These are phyloP conservation scores for Delphinella strobiligena DNA, from an alignment of 2,329 filamentous ascomycete genomes.

Conservation along the genomic window DNA sequence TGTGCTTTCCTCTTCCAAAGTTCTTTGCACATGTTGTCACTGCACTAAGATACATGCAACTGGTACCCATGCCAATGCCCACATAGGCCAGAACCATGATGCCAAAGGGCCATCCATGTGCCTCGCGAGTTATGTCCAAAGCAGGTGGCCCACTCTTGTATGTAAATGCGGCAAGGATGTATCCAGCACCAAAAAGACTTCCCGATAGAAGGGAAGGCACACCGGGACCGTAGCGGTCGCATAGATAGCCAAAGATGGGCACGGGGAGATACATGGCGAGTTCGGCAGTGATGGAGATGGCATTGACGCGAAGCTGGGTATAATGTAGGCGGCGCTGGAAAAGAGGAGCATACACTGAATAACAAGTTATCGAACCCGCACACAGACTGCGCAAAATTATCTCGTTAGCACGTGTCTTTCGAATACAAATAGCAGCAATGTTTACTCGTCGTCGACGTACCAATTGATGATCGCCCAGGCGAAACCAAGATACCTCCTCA, in stretches of 20 bases:
- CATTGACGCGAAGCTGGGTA: slow-evolving; percentile 84
- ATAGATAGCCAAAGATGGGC: slow-evolving; percentile 76
- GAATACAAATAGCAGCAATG: no score
- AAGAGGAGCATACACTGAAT: slow-evolving; percentile 84
- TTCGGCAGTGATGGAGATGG: slow-evolving; percentile 75
- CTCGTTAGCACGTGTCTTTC: neutral
- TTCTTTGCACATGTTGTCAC: slow-evolving; percentile 98
- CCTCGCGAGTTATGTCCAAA: slow-evolving; percentile 31
- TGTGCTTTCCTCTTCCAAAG: slow-evolving; percentile 78
- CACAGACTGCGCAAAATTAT: slow-evolving; percentile 49
- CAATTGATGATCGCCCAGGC: slow-evolving; percentile 49
- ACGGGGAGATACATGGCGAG: slow-evolving; percentile 88
- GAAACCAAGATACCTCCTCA: slow-evolving; percentile 45
- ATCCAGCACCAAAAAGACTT: slow-evolving; percentile 65
- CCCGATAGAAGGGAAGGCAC: slow-evolving; percentile 63
- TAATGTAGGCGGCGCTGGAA: slow-evolving; percentile 82
- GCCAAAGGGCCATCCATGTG: slow-evolving; percentile 54
- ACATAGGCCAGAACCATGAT: slow-evolving; percentile 81
- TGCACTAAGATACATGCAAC: slow-evolving; percentile 76
- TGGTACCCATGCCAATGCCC: slow-evolving; percentile 70
- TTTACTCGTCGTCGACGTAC: slow-evolving; percentile 19
- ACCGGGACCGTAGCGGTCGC: slow-evolving; percentile 75
- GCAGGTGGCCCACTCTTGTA: slow-evolving; percentile 51
- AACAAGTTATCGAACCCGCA: slow-evolving; percentile 84
- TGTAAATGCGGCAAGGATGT: slow-evolving; percentile 67